phyloP scores from a whole-genome alignment of 805 yeast genomes.

The Candida quercuum region DNA sequence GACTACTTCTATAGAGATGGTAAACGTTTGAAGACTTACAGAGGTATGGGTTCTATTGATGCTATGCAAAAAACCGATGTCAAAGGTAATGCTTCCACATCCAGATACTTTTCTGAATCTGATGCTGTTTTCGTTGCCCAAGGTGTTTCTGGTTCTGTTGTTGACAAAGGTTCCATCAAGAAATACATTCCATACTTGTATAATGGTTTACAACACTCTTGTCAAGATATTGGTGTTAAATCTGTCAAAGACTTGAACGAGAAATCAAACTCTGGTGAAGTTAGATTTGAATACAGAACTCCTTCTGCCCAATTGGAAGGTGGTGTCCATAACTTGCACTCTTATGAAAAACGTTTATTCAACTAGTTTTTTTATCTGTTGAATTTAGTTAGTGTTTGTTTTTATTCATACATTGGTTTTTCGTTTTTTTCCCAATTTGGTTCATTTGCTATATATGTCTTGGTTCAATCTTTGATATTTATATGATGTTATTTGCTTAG shows the following conservation, averaged over 20 bases:
- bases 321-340: slow-evolving; percentile 94
- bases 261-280: slow-evolving; percentile 57
- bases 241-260: slow-evolving; percentile 60
- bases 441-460: not conserved
- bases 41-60: slow-evolving; percentile 99
- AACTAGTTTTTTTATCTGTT: slow-evolving; percentile 20
- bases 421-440: not conserved
- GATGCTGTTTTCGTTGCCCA: slow-evolving; percentile 97
- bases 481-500: too few species aligned
- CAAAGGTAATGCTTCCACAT: slow-evolving; percentile 94
- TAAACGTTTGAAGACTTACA: slow-evolving; percentile 91
- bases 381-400: not conserved
- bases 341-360: slow-evolving; percentile 96
- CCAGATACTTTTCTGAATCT: slow-evolving; percentile 95
- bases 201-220: slow-evolving; percentile 96
- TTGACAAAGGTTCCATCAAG: slow-evolving; percentile 92
- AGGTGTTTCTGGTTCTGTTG: slow-evolving; percentile 96
- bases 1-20: slow-evolving; percentile 97
- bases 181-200: slow-evolving; percentile 92
- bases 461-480: too few species aligned
- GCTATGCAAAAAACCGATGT: slow-evolving; percentile 92
- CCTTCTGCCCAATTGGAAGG: slow-evolving; percentile 99
- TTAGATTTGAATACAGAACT: slow-evolving; percentile 96
- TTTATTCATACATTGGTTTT: not conserved
- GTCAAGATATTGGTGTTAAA: slow-evolving; percentile 92